Conservation (phyloP, 441 rosid species). For the Euphorbia schlechtendalii region DNA sequence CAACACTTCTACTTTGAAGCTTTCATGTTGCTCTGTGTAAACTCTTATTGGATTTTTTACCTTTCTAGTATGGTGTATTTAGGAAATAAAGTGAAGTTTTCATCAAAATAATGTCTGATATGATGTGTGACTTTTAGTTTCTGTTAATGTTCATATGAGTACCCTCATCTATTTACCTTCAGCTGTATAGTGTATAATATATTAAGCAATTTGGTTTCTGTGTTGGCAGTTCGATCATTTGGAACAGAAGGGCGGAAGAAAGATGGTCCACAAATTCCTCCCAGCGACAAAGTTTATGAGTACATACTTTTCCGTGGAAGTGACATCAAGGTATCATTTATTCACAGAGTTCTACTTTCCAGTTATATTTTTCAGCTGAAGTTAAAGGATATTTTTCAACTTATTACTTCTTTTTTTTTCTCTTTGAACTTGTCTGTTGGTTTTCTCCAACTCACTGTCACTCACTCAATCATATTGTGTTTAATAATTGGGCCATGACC, state of each 20-base stretch:
- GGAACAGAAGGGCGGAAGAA: constrained; percentile 96
- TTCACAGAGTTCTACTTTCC: background rate
- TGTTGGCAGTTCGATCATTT: constrained; percentile 71
- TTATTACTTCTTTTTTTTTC: background rate
- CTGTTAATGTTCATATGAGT: background rate
- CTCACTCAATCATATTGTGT: background rate
- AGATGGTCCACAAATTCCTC: constrained; percentile 76
- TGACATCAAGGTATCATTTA: constrained; percentile 76
- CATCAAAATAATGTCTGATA: background rate
- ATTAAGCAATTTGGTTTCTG: background rate
- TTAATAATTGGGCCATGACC: background rate
- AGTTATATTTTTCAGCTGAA: no score
- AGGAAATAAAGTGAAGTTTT: background rate
- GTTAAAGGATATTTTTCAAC: background rate
- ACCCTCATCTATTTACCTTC: background rate
- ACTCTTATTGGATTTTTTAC: no score
- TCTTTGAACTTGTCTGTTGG: background rate
- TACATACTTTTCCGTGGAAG: constrained; percentile 92
- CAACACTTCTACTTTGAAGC: no score
- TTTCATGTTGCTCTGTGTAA: no score
- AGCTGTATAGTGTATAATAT: background rate
- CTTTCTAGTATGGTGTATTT: background rate
- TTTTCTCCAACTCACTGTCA: background rate
- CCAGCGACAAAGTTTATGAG: constrained; percentile 68
- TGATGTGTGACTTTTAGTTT: background rate